Conservation (phyloP, 805 yeast genomes). For the Maudiozyma turicensis region DNA sequence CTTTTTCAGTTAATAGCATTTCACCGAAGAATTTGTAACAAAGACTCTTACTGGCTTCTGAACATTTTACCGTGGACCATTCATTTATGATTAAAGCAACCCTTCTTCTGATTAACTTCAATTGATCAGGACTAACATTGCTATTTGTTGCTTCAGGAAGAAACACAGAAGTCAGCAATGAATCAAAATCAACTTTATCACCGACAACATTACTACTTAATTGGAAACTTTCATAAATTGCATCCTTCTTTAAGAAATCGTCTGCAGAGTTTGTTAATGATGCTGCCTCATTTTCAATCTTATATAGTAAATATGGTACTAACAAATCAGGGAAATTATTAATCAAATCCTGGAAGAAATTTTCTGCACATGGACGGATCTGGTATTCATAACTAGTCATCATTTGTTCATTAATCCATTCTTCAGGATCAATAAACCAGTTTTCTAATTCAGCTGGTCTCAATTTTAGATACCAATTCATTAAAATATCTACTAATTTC, state of each 20-base stretch:
- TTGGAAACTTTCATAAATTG: constrained; percentile 76
- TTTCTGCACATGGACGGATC: constrained; percentile 79
- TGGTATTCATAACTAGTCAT: constrained; percentile 74
- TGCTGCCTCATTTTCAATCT: constrained; percentile 38
- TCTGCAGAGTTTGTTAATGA: constrained; percentile 27
- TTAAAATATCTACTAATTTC: constrained; percentile 54
- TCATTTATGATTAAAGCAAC: constrained; percentile 67
- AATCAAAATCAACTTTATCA: constrained; percentile 59
- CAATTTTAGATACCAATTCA: constrained; percentile 63
- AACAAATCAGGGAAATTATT: constrained; percentile 49
- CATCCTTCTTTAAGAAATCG: constrained; percentile 62
- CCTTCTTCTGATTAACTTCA: constrained; percentile 63
- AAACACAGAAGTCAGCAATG: constrained; percentile 46
- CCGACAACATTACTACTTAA: constrained; percentile 58
- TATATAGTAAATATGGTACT: constrained; percentile 46
- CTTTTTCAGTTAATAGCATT: constrained; percentile 47
- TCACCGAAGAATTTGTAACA: constrained; percentile 50
- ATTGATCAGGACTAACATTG: constrained; percentile 37
- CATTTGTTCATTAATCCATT: constrained; percentile 79
- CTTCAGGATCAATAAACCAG: constrained; percentile 86
- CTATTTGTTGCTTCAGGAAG: constrained; percentile 46
- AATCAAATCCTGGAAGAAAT: constrained; percentile 67
- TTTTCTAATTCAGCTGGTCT: constrained; percentile 68
- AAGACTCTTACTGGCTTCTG: constrained; percentile 43
- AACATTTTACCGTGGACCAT: constrained; percentile 66